phyloP scores from a whole-genome alignment of 352 stramenopile species.

The Globisporangium viniferum region DNA sequence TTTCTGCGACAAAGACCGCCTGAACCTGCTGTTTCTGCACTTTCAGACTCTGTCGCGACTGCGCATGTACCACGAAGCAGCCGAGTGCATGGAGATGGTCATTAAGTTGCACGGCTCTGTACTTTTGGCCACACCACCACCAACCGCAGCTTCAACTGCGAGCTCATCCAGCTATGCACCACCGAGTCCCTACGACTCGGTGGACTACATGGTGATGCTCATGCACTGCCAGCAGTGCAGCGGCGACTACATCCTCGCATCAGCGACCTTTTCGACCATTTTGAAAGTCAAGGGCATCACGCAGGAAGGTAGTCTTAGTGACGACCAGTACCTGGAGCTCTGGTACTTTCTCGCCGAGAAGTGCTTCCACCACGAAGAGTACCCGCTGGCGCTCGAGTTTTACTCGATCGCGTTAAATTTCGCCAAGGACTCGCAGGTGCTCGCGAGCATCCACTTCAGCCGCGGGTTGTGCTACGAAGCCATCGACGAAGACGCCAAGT shows the following conservation, averaged over 20 bases:
- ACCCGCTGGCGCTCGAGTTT: constrained; percentile 54
- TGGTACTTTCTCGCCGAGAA: constrained; percentile 57
- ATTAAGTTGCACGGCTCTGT: constrained; percentile 20
- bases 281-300: constrained; percentile 29
- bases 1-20: constrained; percentile 61
- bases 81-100: constrained; percentile 47
- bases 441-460: constrained; percentile 53
- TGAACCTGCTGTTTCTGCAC: constrained; percentile 54
- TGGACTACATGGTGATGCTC: constrained; percentile 62
- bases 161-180: background rate
- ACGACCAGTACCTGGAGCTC: constrained; percentile 53
- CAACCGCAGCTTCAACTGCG: background rate
- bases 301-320: constrained; percentile 31
- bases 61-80: constrained; percentile 47
- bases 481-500: constrained; percentile 44
- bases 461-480: constrained; percentile 58
- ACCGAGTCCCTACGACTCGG: constrained; percentile 27
- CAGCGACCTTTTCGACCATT: constrained; percentile 40
- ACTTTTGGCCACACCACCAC: background rate
- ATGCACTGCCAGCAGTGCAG: constrained; percentile 63
- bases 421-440: constrained; percentile 55
- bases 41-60: constrained; percentile 61
- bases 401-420: constrained; percentile 59
- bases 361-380: constrained; percentile 67
- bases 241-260: constrained; percentile 53